Percentiles rank a stretch among this genome's conserved stretches.
phyloP scores from a whole-genome alignment of 768 basidiomycete genomes.

The Boletus sp. region DNA sequence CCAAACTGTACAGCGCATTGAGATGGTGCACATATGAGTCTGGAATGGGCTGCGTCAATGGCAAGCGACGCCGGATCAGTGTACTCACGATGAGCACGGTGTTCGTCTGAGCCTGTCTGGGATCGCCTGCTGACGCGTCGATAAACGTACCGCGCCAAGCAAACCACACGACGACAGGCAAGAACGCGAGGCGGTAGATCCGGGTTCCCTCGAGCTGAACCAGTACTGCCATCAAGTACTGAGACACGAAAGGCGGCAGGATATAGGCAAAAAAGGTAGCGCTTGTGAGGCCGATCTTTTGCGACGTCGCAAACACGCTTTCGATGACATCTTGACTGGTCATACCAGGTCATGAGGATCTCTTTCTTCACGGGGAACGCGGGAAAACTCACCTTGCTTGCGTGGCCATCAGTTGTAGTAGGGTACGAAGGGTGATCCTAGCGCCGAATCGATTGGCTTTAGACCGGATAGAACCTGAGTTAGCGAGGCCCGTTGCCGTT shows the following conservation, averaged over 20 bases:
- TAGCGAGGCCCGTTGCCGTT: background rate
- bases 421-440: background rate
- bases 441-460: background rate
- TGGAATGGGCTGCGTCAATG: background rate
- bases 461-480: background rate
- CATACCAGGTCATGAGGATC: background rate
- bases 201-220: constrained; percentile 44
- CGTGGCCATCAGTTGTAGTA: background rate
- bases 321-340: background rate
- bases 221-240: constrained; percentile 53
- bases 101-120: constrained; percentile 12
- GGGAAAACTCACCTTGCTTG: constrained; percentile 2
- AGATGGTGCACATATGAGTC: constrained; percentile 13
- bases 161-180: constrained; percentile 45
- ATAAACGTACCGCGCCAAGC: constrained; percentile 38
- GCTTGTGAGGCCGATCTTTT: constrained; percentile 5
- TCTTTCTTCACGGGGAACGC: background rate
- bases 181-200: constrained; percentile 43
- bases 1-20: constrained; percentile 18
- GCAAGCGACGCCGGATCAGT: background rate
- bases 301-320: constrained; percentile 4
- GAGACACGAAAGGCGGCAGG: constrained; percentile 42
- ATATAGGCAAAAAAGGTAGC: constrained; percentile 34
- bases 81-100: constrained; percentile 18
- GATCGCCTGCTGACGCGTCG: constrained; percentile 23